Evolutionary conservation across 1,139 yeast species (phyloP), one percentile per base, ranked within the genome.

Genomic region (Hyphopichia fennica): DNA sequence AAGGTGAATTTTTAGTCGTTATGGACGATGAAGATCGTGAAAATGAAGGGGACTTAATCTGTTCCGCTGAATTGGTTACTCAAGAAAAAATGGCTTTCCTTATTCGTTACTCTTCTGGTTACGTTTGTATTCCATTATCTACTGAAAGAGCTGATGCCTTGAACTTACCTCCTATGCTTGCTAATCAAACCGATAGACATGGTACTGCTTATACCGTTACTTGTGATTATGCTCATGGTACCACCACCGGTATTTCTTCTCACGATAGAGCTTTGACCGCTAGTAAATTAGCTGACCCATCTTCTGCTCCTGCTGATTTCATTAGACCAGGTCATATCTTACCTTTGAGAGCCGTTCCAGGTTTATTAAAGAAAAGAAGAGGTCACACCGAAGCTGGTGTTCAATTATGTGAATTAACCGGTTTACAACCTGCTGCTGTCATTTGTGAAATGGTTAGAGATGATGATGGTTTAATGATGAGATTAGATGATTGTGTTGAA

Each of bases 331-430:
- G 99, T 22, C 99, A 95, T 58, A 68, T 93, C 32, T 80, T 93
- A 50, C 99, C 99, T 3, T 74, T 95, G 57, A 77, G 98, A 54
- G 98, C 98, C 3, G 87, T 78, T 17, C 87, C 87, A 20, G 96
- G 96, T 1, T 84, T 96, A 39, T 82, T 93, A 45, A 72, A 81
- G 44, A 70, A 72, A 41, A 85, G 99, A 72, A 75, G 88, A 49
- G 99, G 99, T n/a, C 99, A 95, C 62, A 95, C 99, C 7, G 99
- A 95, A 67, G 98, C 99, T 9, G 91, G 91, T 27, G 96, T 93
- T 11, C 96, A 93, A 58, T 73, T 95, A 51, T 84, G 96, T 59
- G 71, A 72, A 55, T 72, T 91, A 57, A 77, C 93, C 2, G 91
- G 90, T 0, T 72, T 87, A 53, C 79, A 81, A 51, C 96, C 95